Conservation (phyloP, 202 grass and related monocot genomes). For the Saccharum hybrid region DNA sequence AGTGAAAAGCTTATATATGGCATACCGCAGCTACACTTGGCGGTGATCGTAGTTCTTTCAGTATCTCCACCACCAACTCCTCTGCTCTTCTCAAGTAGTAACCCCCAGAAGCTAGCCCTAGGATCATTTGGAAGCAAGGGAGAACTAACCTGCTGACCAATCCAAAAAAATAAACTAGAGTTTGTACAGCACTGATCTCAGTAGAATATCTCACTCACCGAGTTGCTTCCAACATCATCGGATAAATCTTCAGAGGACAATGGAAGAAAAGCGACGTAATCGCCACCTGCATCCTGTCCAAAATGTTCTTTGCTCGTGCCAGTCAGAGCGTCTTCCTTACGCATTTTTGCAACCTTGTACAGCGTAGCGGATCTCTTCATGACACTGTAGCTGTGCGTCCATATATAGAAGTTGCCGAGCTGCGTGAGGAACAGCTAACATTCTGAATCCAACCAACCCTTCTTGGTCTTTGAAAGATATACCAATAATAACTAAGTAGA, state of each 20-base stretch:
- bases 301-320: slow-evolving; percentile 30
- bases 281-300: not conserved
- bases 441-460: not conserved
- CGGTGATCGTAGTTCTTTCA: slow-evolving; percentile 58
- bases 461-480: not conserved
- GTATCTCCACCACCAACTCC: slow-evolving; percentile 7
- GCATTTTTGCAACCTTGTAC: slow-evolving; percentile 24
- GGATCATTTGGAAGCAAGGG: not conserved
- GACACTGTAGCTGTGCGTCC: slow-evolving; percentile 54
- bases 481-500: not conserved
- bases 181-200: not conserved
- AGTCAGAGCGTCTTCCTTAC: not conserved
- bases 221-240: not conserved
- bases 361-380: slow-evolving; percentile 55
- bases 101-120: not conserved
- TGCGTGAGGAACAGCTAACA: slow-evolving; percentile 22
- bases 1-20: not conserved
- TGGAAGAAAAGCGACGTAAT: slow-evolving; percentile 48
- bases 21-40: slow-evolving; percentile 60
- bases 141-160: slow-evolving; percentile 34
- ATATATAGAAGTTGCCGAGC: slow-evolving; percentile 64
- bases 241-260: slow-evolving; percentile 17
- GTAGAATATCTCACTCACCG: slow-evolving; percentile 26
- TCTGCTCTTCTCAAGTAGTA: slow-evolving; percentile 14
- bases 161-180: not conserved